Base-by-base conservation (phyloP, 768 basidiomycete genomes). In the Mycena galopus region DNA sequence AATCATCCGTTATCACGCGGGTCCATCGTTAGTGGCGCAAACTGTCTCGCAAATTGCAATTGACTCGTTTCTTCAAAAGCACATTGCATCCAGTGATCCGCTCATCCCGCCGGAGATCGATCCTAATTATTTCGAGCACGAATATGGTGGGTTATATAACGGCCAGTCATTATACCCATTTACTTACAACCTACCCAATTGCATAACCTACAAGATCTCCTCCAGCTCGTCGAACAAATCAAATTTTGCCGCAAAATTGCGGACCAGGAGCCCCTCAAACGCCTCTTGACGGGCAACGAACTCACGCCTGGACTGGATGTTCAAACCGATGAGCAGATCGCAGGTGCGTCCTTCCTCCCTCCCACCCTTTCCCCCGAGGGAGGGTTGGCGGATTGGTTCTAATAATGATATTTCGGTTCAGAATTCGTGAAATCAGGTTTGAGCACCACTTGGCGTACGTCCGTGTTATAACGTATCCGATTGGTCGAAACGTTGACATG, bases 251-350 rank as follows among this genome's bases (percentile, higher is more conserved):
- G 76, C 35, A 72, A 29, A 21, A 59, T 74, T 59, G 32, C 67
- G 1, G 55, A 77, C 5, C 71, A 70, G 17, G 74, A 73, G 55
- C 76, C 75, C 0, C 57, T 78, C 66, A 73, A 72, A 57, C 64
- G 61, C 29, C 32, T 73, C n/a, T 33, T 79, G 23, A 67, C 68
- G 0, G 65, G 37, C 11, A 72, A n/a, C 35, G 77, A 73, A 55
- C 67, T 56, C 23, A 68, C n/a, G 25, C 78, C 80, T 14, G 80
- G 79, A 10, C 69, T 65, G 9, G 61, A 68, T 12, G 69, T 78
- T 37, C 62, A 67, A 21, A 76, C 69, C 16, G 80, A 77, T 82
- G 12, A 74, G 67, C 39, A 86, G 85, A 72, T 37, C 84, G 33
- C 81, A 84, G 21, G 84, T 87, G n/a, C 25, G 58, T 60, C 32